Evolutionary conservation across 2,329 filamentous ascomycete species (phyloP), one percentile per base, ranked within the genome.

Genomic region (Ophiosphaerella narmari): DNA sequence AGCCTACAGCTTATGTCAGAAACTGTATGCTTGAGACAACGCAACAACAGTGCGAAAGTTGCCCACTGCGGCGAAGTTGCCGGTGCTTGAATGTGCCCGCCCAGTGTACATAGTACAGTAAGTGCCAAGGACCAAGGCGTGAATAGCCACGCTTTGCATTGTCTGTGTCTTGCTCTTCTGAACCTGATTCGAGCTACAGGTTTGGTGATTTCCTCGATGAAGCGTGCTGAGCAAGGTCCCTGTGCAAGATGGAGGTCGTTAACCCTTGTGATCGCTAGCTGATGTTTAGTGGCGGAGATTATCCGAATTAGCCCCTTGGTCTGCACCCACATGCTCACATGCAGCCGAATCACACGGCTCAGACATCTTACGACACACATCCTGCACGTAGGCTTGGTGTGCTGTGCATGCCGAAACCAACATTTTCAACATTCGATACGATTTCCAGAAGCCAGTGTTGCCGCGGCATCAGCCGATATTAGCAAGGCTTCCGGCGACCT

Each of bases 361-460:
- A 49, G 33, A 41, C 45, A 43, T 38, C 43, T 43, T 18, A 38
- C 39, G n/a, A 34, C 31, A 40, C n/a, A 14, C 29, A 32, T 40
- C 36, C 41, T 44, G 42, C 40, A 50, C 47, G 50, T 40, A 51
- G 39, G 39, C 48, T 12, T 40, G 23, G 29, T n/a, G 42, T 13
- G 21, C 43, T 50, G 50, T 40, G 33, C 21, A 32, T 37, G 39
- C 41, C 36, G 38, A 44, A 32, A 42, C 52, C 16, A 34, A 32
- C 42, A 14, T 41, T 29, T 55, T 60, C 48, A 41, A 37, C 47
- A 33, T 57, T 62, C 54, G 49, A 54, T 24, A 39, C 33, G 48
- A n/a, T 42, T 59, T 61, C 50, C 43, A 59, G 50, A 62, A 63
- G 51, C 42, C 45, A 46, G 46, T 47, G 50, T 41, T 40, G 57